Base-by-base conservation (phyloP, 1,284 basidiomycete species). In the Trichosporon inkin region DNA sequence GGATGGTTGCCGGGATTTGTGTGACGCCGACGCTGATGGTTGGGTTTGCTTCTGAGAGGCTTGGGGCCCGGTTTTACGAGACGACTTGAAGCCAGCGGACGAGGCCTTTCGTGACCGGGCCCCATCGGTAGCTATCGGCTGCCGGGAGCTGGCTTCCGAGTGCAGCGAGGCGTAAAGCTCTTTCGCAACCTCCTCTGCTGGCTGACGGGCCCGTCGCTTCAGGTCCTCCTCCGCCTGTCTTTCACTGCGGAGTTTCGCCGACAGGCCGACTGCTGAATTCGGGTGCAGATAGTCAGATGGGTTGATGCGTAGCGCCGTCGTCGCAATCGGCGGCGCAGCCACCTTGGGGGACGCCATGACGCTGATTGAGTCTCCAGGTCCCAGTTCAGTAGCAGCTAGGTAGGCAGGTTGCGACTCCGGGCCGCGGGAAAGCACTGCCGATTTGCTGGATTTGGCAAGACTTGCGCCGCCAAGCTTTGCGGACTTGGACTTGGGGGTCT, bases 321-420 rank as follows among this genome's bases (percentile, higher is more conserved):
- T 8, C 6, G 24, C 24, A 16, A 7, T 22, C 7, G 14, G 24
- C 14, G 44, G 44, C 13, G 44, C 24, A 13, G 44, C 44, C 16
- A 22, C 22, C n/a, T 22, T n/a, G 17, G 24, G 44, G 24, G 28
- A 49, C 44, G 44, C 44, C 44, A 49, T 49, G 16, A 49, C 44
- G 44, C 44, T 49, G 44, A 49, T 49, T 16, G 44, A 49, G 44
- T 49, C 44, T 2, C 44, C 44, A 24, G 44, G 44, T 28, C 44
- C 44, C 44, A 49, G n/a, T 28, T 49, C 44, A 17, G 44, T 19
- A 22, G n/a, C 22, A 5, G 17, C 22, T n/a, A 49, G 44, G n/a
- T 49, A 49, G 2, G 44, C 24, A 10, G 44, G 44, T 10, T 17
- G 22, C 17, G 44, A 49, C 44, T 49, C 28, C 6, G 44, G 28